Base-by-base conservation (phyloP, 768 basidiomycete genomes). In the Russula olivacea region DNA sequence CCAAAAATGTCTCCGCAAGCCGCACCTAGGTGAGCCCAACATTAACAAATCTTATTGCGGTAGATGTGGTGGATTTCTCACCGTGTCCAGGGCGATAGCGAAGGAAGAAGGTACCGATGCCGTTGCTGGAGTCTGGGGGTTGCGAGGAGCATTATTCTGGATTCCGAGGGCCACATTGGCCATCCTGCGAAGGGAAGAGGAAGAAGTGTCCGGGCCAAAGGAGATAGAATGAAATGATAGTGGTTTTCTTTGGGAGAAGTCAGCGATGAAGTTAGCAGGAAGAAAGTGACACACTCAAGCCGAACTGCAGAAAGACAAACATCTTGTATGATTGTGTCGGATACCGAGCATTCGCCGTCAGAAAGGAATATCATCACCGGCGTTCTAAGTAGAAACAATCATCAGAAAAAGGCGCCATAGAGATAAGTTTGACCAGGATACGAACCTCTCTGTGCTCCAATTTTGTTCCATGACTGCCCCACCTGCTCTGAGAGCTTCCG, bases 321-420 rank as follows among this genome's bases (percentile, higher is more conserved):
- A 61, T 76, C 73, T 23, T 78, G 76, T 40, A 82, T 71, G 1
- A 71, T 67, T 3, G 64, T 19, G 54, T 83, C 80, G 30, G 48
- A 4, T 25, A 80, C 73, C 1, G 14, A 6, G 55, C 81, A 79
- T 72, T 82, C 78, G 0, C 83, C 83, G 61, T 83, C 84, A 1
- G 83, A 84, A 11, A 84, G 73, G 71, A 85, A 85, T 56, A 84
- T 78, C 23, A 85, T 71, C 14, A 84, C 77, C 0, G 83, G 82
- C 0, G 76, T 70, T 49, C 82, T 81, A 59, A 23, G 40, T 59
- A 5, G 53, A 4, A 61, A 63, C 30, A 72, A 63, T 1, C 8
- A 3, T 28, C 23, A 47, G 12, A 12, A 19, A 32, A n/a, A 1
- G n/a, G 15, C 36, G 9, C 0, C 36, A 36, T 43, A 61, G 43